Base-by-base conservation (phyloP, 192 early-diverging fungal species). In the Coemansia sp. region DNA sequence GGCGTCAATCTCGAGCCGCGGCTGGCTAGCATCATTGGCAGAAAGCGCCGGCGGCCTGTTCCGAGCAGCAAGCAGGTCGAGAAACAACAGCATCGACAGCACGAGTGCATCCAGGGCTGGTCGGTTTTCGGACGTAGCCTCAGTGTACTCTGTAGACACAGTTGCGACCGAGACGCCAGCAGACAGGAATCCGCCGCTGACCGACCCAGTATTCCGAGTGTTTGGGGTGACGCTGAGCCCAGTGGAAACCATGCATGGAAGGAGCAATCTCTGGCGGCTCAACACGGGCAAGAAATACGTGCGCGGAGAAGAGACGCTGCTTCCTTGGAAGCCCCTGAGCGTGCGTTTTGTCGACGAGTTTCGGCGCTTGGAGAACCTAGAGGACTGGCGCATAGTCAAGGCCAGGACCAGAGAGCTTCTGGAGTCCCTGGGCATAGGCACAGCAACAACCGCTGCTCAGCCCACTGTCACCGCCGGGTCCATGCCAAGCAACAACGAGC, bases 281-380 rank as follows among this genome's bases (percentile, higher is more conserved):
- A 87, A 86, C 67, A 87, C 86, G 1, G 83, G 83, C 22, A 76
- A 78, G 18, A 83, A 87, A 57, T 88, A 88, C 64, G 85, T 92
- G 16, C 84, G 86, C 7, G 90, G 90, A 47, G 85, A 89, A 48
- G 90, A 92, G 49, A 77, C 82, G 24, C 71, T 92, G 54, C 77
- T 71, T 5, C 69, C 76, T 3, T 90, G 89, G 89, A 82, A 84
- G 54, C 90, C 90, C 1, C 82, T 89, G 7, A 86, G 89, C 23
- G 79, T 92, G 4, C 85, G 81, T 0, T 68, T 86, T 35, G 72
- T 92, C 19, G 77, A 82, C 46, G 87, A 85, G 36, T 88, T 69
- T 36, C 58, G 68, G 22, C 57, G 55, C 39, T 18, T 48, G 5
- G 70, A 69, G 32, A 56, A 63, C 28, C 24, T 32, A 1, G 75